Evolutionary conservation across 2,329 filamentous ascomycete species (phyloP), one percentile per base, ranked within the genome.

Genomic region (Teratosphaeria zuluensis): DNA sequence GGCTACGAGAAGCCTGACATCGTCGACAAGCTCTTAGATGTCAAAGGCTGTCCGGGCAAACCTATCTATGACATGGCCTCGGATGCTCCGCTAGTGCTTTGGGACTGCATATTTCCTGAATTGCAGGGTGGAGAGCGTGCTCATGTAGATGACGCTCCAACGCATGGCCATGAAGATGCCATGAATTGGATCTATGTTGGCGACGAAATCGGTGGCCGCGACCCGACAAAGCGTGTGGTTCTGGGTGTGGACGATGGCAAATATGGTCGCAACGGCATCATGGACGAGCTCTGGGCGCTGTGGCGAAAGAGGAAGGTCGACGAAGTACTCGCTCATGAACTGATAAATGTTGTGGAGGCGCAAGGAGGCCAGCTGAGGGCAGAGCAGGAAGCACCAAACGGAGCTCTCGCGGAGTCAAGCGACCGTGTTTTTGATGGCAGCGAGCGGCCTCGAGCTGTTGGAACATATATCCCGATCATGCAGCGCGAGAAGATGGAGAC

Each of bases 301-400:
- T 99, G 94, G 92, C 83, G 89, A 60, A 83, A 85, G 69, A 80
- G 83, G 57, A 96, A 96, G 78, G 89, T 97, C 65, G 91, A 97
- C 68, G 94, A 97, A 78, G 77, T 95, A 56, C 78, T 99, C 58
- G 85, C 90, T 0, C 85, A 83, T 60, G 83, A 84, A 65, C 76
- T 99, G 55, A 77, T 97, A 60, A 83, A 89, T 67, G 74, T 86
- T 54, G 77, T 81, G 19, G 77, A 82, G 4, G 63, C 42, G 8
- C 70, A 76, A 58, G 76, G 77, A 21, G 9, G 32, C 8, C 35
- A n/a, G 19, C 14, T 9, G 6, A 11, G 6, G 21, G 30, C 38
- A 6, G 28, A 52, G 21, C 30, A 33, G n/a, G 16, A 35, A 5
- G 21, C 28, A 5, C 16, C 6, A 14, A 48, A 31, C 8, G 56